Evolutionary conservation across 805 yeast species (phyloP), one percentile per base, ranked within the genome.

Genomic region (Grigorovia transvaalensis): DNA sequence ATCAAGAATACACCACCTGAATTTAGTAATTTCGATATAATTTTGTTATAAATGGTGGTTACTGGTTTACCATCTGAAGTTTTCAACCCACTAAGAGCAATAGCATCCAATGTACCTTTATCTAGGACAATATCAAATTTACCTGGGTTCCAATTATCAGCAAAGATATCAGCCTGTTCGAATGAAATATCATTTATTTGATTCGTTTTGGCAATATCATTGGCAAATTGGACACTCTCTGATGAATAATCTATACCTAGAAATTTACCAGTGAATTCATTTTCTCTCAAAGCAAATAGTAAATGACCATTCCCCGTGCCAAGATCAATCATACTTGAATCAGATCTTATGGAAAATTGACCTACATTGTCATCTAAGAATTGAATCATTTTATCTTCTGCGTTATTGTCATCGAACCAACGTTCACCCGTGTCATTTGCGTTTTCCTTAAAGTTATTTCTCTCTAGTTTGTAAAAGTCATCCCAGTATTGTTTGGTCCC

Each of bases 221-320:
- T 64, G 1, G 97, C 91, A 68, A 93, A 86, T 51, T 76, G 72
- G 0, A 90, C 81, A n/a, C 96, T 86, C 23, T 80, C 77, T 27
- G 79, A 80, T 15, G 96, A 84, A 65, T 93, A 93, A 68, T 93
- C 99, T 7, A 93, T 74, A 0, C 99, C 99, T 1, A 76, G 67
- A 56, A 84, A 65, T 30, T 69, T 67, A 5, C 82, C 83, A 48
- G 75, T 74, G 56, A 79, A 77, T 0, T 84, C 84, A 50, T 85
- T 88, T 49, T 85, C 81, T 50, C 65, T 61, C 35, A 93, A 64
- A 51, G 83, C 78, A 58, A 91, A 86, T 30, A 93, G 64, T 29
- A 93, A 70, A 63, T 88, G 96, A 0, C 99, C 99, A 67, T 93
- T 93, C 0, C 99, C 99, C 0, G 99, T 90, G 1, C 99, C 99